Base-by-base conservation (phyloP, 2,329 filamentous ascomycete species). In the Aspergillus latus region DNA sequence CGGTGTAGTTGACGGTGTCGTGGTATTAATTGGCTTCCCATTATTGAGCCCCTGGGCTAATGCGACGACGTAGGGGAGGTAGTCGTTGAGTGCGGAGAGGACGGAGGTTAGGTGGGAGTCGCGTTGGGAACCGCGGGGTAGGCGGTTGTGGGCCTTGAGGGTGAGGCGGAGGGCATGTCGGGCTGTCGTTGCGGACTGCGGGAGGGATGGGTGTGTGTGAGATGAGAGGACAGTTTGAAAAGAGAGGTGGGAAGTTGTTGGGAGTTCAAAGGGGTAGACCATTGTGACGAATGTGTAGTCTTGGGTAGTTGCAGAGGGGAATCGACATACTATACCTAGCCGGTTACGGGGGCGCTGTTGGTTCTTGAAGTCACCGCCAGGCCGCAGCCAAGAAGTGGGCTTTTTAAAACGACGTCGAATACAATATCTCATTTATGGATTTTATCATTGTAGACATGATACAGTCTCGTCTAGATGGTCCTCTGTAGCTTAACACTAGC, bases 201-300 rank as follows among this genome's bases (percentile, higher is more conserved):
- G 90, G 43, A 99, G 82, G 0, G 93, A 96, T 3, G 94, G 93
- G 74, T 97, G 93, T 2, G 90, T 91, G 62, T 87, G 84, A 67
- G 89, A 93, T 65, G 78, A 83, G 74, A 96, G 88, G 73, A 81
- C 88, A 37, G 87, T 81, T 21, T 89, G 88, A 70, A 96, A 93
- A 51, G 89, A 87, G 69, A 96, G 88, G 52, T 88, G 84, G 36
- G 92, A 96, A 4, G 93, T 97, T 0, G 93, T 97, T 2, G 94
- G 92, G 32, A 97, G 84, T 9, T 84, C 78, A 68, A 96, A 97
- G 10, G 89, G 88, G 70, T 90, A 97, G 32, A 93, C 92, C 94
- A 97, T 97, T 52, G 45, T 68, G 67, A 56, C 55, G 50, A 47
- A 37, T 40, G 40, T 47, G 44, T 49, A 34, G 28, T 29, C 29